Base-by-base conservation (phyloP, 768 basidiomycete genomes). In the Kwoniella pini region DNA sequence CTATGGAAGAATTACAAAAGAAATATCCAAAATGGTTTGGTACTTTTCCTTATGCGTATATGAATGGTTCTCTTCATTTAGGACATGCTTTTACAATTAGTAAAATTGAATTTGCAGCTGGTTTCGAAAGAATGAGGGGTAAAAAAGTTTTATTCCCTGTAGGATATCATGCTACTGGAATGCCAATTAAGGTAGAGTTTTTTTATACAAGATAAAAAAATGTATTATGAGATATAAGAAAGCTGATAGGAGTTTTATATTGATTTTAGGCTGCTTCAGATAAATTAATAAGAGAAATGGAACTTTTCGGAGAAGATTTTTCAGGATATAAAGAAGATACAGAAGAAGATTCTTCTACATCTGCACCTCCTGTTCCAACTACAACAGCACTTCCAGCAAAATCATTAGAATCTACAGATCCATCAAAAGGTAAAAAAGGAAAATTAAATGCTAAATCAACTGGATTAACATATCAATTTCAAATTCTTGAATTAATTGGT, bases 11-110 rank as follows among this genome's bases (percentile, higher is more conserved):
- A 73, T 80, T 95, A 71, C 82, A 83, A 63, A 82, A 87, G 72
- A 85, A 87, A 79, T 85, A 86, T 78, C 94, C 94, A 19, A 98
- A 97, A 82, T 98, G 94, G 91, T 89, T 97, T 76, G 96, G 95
- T 54, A 96, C 87, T 80, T 95, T 89, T 79, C 94, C 94, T 52
- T 96, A 83, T 80, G 90, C 92, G 1, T 99, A 99, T 83, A 98
- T 97, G 92, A 99, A 99, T 73, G 96, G 96, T 44, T 90, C 89
- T 68, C 82, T 98, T 68, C 96, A 99, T 79, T 83, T 98, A 24
- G 96, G 96, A 22, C 96, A 99, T 80, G 95, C 89, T 0, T 99
- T 99, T 81, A 94, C 93, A 39, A 91, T 98, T 80, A 92, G 91
- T 57, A 99, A 99, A 81, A 88, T 98, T 77, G 96, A 99, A 77